Conservation (phyloP, 768 basidiomycete genomes). For the Pholiota conissans region DNA sequence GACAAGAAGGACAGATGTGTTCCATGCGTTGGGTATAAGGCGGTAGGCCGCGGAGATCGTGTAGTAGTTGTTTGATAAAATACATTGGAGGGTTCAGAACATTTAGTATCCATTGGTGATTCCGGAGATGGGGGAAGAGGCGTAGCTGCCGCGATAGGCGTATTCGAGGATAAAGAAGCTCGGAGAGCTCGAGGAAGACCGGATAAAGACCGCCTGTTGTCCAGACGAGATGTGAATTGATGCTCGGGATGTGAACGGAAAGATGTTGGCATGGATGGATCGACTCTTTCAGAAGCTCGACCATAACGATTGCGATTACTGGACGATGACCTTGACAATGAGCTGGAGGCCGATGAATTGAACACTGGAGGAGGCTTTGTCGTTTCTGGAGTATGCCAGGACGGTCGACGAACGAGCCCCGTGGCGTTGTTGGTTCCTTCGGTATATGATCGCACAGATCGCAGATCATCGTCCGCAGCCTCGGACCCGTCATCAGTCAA, state of each 20-base stretch:
- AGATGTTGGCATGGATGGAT: conserved; percentile 20
- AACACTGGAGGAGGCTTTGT: conserved; percentile 12
- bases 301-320: conserved; percentile 27
- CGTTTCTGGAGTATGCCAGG: conserved; percentile 42
- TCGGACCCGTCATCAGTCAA: conserved; percentile 70
- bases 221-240: conserved; percentile 33
- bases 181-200: conserved; percentile 41
- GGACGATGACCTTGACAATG: conserved; percentile 19
- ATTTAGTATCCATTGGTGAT: conserved; percentile 34
- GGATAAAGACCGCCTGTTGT: conserved; percentile 45
- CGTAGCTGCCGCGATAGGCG: conserved; percentile 34
- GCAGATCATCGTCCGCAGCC: conserved; percentile 64
- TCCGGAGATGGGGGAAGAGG: conserved; percentile 53
- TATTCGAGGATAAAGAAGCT: conserved; percentile 39
- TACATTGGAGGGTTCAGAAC: conserved; percentile 56
- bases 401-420: conserved; percentile 42
- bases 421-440: conserved; percentile 40
- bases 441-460: conserved; percentile 66
- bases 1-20: conserved; percentile 40
- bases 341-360: conserved; percentile 10
- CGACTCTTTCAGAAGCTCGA: conserved; percentile 22
- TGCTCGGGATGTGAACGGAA: conserved; percentile 25
- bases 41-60: conserved; percentile 45
- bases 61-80: conserved; percentile 63
- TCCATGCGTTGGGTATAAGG: conserved; percentile 47